Conservation (phyloP, 176 grass and related monocot genomes). For the Oryza glumipatula region DNA sequence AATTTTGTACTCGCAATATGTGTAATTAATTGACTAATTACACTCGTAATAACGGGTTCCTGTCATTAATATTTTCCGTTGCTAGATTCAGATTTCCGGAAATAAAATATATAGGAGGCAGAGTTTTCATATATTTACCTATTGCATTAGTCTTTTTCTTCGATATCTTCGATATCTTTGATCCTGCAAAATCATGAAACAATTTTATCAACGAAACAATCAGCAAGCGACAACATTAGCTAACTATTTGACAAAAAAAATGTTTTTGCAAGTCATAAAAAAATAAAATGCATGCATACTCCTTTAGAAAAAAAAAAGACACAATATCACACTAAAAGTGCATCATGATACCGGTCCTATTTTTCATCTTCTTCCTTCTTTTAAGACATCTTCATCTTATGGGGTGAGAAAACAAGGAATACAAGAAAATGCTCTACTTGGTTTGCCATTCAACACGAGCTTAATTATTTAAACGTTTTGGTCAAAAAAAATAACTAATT, state of each 20-base stretch:
- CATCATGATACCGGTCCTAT: too few relatives aligned
- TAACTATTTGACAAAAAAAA: background rate
- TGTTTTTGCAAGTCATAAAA: background rate
- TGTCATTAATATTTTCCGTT: background rate
- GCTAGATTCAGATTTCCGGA: background rate
- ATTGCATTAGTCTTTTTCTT: background rate
- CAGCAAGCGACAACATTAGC: background rate
- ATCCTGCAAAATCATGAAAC: slow-evolving; percentile 24
- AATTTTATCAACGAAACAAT: background rate
- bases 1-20: too few relatives aligned
- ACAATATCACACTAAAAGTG: background rate
- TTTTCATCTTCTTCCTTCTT: background rate
- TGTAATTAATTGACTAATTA: too few relatives aligned
- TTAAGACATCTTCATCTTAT: background rate
- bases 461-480: background rate
- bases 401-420: background rate
- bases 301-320: background rate
- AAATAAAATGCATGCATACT: background rate
- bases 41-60: too few relatives aligned
- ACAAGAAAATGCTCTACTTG: background rate
- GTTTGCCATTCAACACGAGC: background rate
- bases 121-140: slow-evolving; percentile 35
- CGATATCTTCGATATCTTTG: background rate
- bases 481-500: background rate
- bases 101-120: background rate